Evolutionary conservation across 1,284 basidiomycete species (phyloP), one percentile per base, ranked within the genome.

Genomic region (Apiotrichum akiyoshidainum): DNA sequence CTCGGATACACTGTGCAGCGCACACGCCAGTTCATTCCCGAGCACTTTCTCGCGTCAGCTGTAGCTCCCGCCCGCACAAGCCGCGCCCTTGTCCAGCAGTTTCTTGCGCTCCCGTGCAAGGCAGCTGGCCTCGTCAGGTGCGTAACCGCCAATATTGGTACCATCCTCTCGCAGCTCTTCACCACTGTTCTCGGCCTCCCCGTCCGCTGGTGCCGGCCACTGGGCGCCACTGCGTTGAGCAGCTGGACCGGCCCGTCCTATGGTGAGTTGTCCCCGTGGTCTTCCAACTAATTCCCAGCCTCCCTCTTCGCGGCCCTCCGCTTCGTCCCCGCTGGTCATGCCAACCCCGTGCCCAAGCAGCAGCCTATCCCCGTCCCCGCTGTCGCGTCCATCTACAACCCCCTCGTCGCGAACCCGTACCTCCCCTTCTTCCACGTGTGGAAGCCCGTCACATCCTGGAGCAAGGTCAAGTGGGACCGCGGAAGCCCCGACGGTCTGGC

Each of bases 1-100:
- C 80, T 98, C 31, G 95, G 95, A 12, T 99, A 96, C 76, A 84
- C 87, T 4, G 86, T 98, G 8, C 90, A 86, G 49, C 83, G 94
- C 14, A 67, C 73, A 0, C 63, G 67, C 10, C 65, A 52, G 14
- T 78, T 78, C 56, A 59, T 78, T 8, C 77, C 77, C 2, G 33
- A 52, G 5, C 64, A 71, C 44, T 76, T 76, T 37, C 34, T 58
- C 2, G 40, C 55, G 3, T 7, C 46, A 5, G 5, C 46, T 7
- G 12, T 3, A 10, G 12, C 16, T 19, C 14, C 35, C 37, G 14
- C 26, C 16, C 16, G 31, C 22, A 5, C 1, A 19, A 37, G 19
- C 31, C 17, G 46, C 5, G 12, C 26, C 14, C 16, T 40, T 4
- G 26, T 41, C 16, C 17, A 13, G 16, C 17, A 13, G 2, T 5